Base-by-base conservation (phyloP, 805 yeast genomes). In the Kurtzmaniella fragi region DNA sequence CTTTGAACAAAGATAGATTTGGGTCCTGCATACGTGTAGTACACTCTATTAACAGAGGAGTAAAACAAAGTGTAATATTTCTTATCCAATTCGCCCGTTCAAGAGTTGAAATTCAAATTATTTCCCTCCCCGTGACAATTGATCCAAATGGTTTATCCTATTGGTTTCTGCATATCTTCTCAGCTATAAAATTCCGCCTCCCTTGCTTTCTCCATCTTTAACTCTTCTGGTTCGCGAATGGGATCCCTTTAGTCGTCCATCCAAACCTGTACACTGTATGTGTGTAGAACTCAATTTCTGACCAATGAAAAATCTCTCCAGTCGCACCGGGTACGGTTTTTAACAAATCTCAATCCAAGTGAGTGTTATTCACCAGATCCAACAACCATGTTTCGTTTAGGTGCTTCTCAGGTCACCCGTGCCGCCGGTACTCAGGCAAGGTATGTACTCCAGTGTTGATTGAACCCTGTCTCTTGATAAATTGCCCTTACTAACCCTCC, bases 381-480 rank as follows among this genome's bases (percentile, higher is more conserved):
- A 43, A 31, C 10, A 13, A 58, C 44, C 44, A 75, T 75, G 80
- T 74, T 72, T 66, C 77, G 78, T 64, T 64, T 70, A 62, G 77
- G 78, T 63, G 71, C 70, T 50, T 57, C 60, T 51, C 76, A 71
- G 57, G 67, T 62, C 49, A 71, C 74, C 67, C 78, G 78, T 61
- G 43, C 58, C 45, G 57, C 61, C 52, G 71, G 73, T 57, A 70
- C 66, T 39, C 52, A 45, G 32, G 52, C 67, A 45, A 74, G 79
- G 79, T 73, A 71, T 61, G 78, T 71, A 13, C 14, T n/a, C 31
- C 5, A 29, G 17, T 14, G 3, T 16, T n/a, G 28, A 20, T 15
- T n/a, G 27, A n/a, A 27, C 14, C 10, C 10, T 26, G 28, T 14
- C 32, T 5, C 3, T 7, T 9, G 17, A 26, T 10, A 40, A 23